Evolutionary conservation across 192 early-diverging fungal genomes (phyloP).

Genomic region (Entomortierella beljakovae): DNA sequence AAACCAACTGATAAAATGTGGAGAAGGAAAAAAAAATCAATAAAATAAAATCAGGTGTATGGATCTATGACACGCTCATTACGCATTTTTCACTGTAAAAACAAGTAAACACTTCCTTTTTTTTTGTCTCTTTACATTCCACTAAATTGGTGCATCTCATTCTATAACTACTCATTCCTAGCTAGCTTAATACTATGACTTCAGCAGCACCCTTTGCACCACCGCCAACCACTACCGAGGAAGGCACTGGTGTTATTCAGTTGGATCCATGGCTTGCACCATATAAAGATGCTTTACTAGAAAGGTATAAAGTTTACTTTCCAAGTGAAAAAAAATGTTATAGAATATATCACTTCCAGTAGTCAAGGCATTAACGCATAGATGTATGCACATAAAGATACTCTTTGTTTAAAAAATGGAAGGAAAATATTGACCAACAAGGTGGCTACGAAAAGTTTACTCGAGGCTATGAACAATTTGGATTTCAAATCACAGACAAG

Average conservation of each 20-base stretch:
- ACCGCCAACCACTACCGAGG: slow-evolving; percentile 11
- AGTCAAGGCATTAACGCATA: background rate
- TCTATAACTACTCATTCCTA: background rate
- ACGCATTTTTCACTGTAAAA: background rate
- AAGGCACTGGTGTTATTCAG: slow-evolving; percentile 74
- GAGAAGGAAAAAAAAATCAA: too few species aligned
- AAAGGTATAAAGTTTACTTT: slow-evolving; percentile 62
- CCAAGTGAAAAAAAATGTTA: too few species aligned
- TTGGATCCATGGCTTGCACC: slow-evolving; percentile 87
- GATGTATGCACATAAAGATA: background rate
- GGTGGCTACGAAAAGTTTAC: slow-evolving; percentile 90
- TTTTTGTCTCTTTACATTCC: slow-evolving; percentile 1
- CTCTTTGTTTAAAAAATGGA: slow-evolving; percentile 73
- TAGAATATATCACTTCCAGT: too few species aligned
- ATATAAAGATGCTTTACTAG: slow-evolving; percentile 67
- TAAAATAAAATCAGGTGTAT: too few species aligned
- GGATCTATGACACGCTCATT: too few species aligned
- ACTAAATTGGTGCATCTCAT: background rate
- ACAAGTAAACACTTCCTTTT: background rate
- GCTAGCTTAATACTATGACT: background rate
- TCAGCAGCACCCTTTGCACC: background rate
- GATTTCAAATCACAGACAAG: slow-evolving; percentile 78
- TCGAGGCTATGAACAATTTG: slow-evolving; percentile 82
- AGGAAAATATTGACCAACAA: slow-evolving; percentile 75
- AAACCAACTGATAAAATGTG: background rate